Percentiles rank a stretch among this genome's conserved stretches.
These are phyloP conservation scores for Leccinum fallax DNA, from an alignment of 1,284 basidiomycete genomes.

Conservation along the genomic window DNA sequence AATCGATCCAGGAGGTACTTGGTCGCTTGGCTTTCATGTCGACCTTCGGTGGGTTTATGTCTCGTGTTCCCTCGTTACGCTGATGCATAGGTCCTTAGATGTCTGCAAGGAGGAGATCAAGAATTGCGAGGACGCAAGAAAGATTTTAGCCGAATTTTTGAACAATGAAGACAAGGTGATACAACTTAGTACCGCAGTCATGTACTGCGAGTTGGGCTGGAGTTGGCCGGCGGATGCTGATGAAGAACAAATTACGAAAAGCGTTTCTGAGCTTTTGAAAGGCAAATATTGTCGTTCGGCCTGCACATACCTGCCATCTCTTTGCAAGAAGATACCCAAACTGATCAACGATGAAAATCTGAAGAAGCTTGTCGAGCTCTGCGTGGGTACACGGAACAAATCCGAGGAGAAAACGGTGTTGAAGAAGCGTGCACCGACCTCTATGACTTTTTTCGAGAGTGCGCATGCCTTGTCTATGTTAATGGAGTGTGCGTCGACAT, in stretches of 20 bases:
- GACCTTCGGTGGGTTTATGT: slow-evolving; percentile 25
- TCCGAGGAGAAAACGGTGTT: background rate
- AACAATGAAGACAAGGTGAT: slow-evolving; percentile 15
- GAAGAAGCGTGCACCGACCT: background rate
- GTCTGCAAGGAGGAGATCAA: slow-evolving; percentile 15
- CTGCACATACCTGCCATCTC: slow-evolving; percentile 32
- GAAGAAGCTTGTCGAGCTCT: background rate
- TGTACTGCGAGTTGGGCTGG: slow-evolving; percentile 30
- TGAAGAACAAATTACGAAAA: slow-evolving; percentile 4
- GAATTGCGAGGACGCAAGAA: background rate
- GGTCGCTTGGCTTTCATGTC: slow-evolving; percentile 36
- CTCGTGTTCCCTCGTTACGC: background rate
- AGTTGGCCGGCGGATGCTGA: slow-evolving; percentile 4
- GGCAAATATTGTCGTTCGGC: slow-evolving; percentile 15
- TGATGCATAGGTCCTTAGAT: slow-evolving; percentile 5
- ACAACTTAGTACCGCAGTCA: slow-evolving; percentile 28
- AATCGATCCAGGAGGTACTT: slow-evolving; percentile 22
- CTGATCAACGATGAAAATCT: slow-evolving; percentile 25
- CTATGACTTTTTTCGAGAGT: slow-evolving; percentile 26
- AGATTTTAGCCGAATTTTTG: slow-evolving; percentile 16
- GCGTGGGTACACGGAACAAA: slow-evolving; percentile 25
- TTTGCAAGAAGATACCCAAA: slow-evolving; percentile 22
- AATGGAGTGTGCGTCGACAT: slow-evolving; percentile 19
- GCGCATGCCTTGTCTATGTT: slow-evolving; percentile 32
- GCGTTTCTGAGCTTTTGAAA: slow-evolving; percentile 20